phyloP scores from a whole-genome alignment of 495 filamentous ascomycete genomes.

The Neurospora sp. region DNA sequence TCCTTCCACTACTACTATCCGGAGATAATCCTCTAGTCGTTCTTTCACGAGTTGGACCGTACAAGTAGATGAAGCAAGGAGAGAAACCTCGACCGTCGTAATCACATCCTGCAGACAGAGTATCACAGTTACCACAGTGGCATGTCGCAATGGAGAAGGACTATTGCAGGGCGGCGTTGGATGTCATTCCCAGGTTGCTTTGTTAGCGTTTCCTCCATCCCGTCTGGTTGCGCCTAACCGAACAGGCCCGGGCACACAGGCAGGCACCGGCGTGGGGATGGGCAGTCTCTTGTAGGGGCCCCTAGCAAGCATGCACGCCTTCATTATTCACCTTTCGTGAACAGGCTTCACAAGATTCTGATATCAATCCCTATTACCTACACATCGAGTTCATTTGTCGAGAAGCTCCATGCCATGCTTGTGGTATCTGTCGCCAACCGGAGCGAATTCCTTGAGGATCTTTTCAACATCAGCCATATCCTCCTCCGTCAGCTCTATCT shows the following conservation, averaged over 20 bases:
- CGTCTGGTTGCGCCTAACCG: neutral
- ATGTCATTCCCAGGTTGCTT: neutral
- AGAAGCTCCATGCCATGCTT: constrained; percentile 7
- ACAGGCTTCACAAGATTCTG: neutral
- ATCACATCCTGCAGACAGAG: neutral
- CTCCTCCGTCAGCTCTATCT: constrained; percentile 34
- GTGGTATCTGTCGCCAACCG: constrained; percentile 31
- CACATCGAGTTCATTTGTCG: constrained; percentile 1
- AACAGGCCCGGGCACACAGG: neutral
- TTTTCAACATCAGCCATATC: constrained; percentile 40
- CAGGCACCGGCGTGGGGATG: neutral
- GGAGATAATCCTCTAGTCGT: neutral
- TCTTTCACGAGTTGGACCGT: neutral
- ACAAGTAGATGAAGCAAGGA: neutral
- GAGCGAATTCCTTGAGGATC: constrained; percentile 28
- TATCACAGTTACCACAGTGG: neutral
- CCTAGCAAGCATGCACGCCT: neutral
- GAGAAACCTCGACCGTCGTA: neutral
- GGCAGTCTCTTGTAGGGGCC: neutral
- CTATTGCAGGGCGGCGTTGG: neutral
- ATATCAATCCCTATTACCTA: neutral
- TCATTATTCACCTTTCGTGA: neutral
- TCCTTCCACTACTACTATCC: too few relatives aligned
- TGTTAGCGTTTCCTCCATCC: neutral
- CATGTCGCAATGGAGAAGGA: neutral